Conservation (phyloP, 148 eudicot genomes). For the Hydrangea macrophylla region DNA sequence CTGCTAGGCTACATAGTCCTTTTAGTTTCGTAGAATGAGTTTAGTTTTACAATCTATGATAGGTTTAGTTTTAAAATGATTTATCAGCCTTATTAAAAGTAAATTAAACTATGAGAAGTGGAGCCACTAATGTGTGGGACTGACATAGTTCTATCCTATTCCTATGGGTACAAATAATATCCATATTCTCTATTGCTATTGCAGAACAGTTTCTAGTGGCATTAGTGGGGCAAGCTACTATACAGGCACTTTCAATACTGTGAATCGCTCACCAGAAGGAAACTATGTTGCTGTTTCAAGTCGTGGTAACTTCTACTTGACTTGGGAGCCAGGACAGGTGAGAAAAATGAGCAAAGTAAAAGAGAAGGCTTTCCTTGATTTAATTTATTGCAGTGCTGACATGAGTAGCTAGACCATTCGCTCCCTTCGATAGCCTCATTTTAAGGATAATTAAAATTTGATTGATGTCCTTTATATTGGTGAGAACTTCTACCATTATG, state of each 20-base stretch:
- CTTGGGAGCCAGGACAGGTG: constrained; percentile 99
- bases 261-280: constrained; percentile 97
- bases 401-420: background rate
- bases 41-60: too few relatives aligned
- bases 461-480: too few relatives aligned
- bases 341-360: constrained; percentile 5
- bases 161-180: background rate
- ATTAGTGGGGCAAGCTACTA: constrained; percentile 99
- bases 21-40: too few relatives aligned
- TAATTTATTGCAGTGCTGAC: background rate
- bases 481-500: too few relatives aligned
- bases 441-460: background rate
- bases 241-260: constrained; percentile 94
- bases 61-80: too few relatives aligned
- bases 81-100: too few relatives aligned
- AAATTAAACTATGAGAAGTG: background rate
- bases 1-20: too few relatives aligned
- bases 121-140: background rate
- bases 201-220: constrained; percentile 99
- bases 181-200: constrained; percentile 32
- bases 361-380: background rate
- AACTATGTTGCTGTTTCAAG: constrained; percentile 98
- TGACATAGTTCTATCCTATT: background rate
- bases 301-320: constrained; percentile 93
- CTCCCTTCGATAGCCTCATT: background rate